phyloP scores from a whole-genome alignment of 2,329 filamentous ascomycete species.

The Cryphonectria radicalis region DNA sequence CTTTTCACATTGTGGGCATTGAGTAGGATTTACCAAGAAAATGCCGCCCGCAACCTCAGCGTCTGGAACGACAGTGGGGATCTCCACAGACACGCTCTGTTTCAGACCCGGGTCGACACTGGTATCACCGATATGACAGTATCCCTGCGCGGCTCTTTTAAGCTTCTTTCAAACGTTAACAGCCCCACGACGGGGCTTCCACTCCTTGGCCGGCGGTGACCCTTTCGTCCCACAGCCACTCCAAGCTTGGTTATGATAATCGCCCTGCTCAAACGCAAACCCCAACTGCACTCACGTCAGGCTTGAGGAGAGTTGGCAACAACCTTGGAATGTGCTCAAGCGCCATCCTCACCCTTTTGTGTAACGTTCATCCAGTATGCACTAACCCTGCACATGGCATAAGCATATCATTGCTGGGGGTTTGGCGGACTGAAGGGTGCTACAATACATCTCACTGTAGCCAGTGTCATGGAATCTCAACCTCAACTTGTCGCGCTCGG shows the following conservation, averaged over 20 bases:
- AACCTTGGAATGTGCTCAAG: not conserved
- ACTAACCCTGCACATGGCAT: not conserved
- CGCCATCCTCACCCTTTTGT: not conserved
- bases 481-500: not conserved
- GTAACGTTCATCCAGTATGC: not conserved
- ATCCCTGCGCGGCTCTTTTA: conserved; percentile 25
- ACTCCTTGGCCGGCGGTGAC: not conserved
- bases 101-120: conserved; percentile 17
- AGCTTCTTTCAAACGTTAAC: conserved; percentile 27
- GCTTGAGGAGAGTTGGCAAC: not conserved
- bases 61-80: conserved; percentile 13
- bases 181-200: conserved; percentile 22
- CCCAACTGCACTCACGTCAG: not conserved
- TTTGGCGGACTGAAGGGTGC: not conserved
- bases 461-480: not conserved
- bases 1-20: not conserved
- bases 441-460: not conserved
- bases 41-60: not conserved
- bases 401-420: not conserved
- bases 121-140: not conserved
- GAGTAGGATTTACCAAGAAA: not conserved
- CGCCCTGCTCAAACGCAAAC: conserved; percentile 6
- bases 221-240: not conserved
- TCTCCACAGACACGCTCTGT: conserved; percentile 21
- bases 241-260: not conserved